Evolutionary conservation across 2,329 filamentous ascomycete species (phyloP).

Genomic region (Xylariaceae sp.): DNA sequence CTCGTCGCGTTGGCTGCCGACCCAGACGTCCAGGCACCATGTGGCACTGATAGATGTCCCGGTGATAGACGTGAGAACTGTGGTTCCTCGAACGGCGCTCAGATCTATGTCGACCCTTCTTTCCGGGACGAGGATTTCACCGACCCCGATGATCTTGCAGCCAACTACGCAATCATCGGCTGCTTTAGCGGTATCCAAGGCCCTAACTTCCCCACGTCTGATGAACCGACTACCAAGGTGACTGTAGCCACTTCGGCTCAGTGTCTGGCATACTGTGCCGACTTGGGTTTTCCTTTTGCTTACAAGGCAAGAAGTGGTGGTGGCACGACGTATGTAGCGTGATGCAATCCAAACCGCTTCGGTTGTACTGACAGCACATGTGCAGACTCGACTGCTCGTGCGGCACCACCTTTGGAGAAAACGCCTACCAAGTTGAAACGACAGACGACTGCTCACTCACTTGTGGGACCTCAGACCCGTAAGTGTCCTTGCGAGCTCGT

Average conservation of each 20-base stretch:
- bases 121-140: conserved; percentile 17
- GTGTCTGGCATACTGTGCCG: conserved; percentile 16
- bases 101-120: conserved; percentile 27
- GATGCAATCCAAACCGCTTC: not conserved
- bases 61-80: conserved; percentile 27
- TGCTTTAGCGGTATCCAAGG: conserved; percentile 20
- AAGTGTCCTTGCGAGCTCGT: not conserved
- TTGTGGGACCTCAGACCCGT: conserved; percentile 4
- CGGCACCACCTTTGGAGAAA: conserved; percentile 11
- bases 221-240: not conserved
- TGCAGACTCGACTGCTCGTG: conserved; percentile 11
- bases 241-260: not conserved
- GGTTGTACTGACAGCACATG: conserved; percentile 1
- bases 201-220: conserved; percentile 15
- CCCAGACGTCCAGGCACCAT: conserved; percentile 6
- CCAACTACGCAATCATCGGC: conserved; percentile 22
- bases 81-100: conserved; percentile 20
- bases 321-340: conserved; percentile 8
- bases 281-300: conserved; percentile 11
- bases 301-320: conserved; percentile 6
- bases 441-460: conserved; percentile 1
- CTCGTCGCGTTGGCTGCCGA: not conserved
- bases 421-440: not conserved
- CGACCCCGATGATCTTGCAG: not conserved
- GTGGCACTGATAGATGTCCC: not conserved